Evolutionary conservation across 225 moss, liverwort and hornwort genomes (phyloP), one percentile per base, ranked within the genome.

Genomic region (Polytrichum formosum): DNA sequence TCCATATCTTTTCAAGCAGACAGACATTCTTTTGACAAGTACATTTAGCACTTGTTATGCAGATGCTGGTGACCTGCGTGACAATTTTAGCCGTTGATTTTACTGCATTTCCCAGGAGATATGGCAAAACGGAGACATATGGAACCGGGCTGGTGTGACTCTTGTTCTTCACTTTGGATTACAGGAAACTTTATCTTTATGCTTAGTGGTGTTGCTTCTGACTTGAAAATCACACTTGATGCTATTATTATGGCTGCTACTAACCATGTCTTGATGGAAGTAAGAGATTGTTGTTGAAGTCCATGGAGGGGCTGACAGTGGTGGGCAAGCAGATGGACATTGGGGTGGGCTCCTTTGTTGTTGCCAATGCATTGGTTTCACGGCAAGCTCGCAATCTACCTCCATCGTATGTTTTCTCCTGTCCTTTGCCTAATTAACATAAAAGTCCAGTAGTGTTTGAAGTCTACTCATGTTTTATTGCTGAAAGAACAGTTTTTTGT

Each of bases 261-360:
- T 58, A 58, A 23, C 21, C 23, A 58, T 20, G 70, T 31, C 17
- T 26, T 65, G n/a, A 54, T 7, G 60, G 5, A 54, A 18, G 53
- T 65, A n/a, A 56, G 20, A 68, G 37, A 19, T 77, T 21, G 19
- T 58, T 73, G 28, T 73, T 53, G 61, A 65, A 75, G 21, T 56
- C 62, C 29, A 67, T 68, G 68, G 63, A 77, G 56, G 54, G 79
- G 30, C 79, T 83, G 71, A 80, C 55, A 66, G 71, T 13, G 72
- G 69, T 71, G 70, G 64, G 58, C 20, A 70, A 75, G 53, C 78
- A 83, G 75, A 83, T 76, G 84, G 80, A 75, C 73, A 83, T 97
- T 67, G 97, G 94, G 71, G 94, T 97, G 66, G 97, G 97, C 71
- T 92, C 97, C 58, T 97, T 94, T 77, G 94, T 97, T 70, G 91